Conservation (phyloP, 1,139 yeast species). For the Candida sp. region DNA sequence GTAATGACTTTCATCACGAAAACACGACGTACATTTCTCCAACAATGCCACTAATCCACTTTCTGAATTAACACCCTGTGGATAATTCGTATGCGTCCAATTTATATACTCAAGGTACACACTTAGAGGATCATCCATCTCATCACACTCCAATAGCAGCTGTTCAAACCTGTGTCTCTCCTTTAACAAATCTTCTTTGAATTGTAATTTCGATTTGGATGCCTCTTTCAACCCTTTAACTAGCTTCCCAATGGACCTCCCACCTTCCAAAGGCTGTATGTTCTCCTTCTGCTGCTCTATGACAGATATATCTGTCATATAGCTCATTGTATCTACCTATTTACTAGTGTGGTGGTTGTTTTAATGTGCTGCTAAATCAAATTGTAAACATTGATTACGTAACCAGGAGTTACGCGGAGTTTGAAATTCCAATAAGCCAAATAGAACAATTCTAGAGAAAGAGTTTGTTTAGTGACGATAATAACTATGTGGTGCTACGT, state of each 20-base stretch:
- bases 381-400: not conserved
- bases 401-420: not conserved
- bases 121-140: constrained; percentile 80
- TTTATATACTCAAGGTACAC: constrained; percentile 65
- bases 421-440: not conserved
- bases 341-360: not conserved
- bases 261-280: constrained; percentile 64
- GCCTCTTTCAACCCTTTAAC: constrained; percentile 37
- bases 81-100: constrained; percentile 68
- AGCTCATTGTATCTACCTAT: constrained; percentile 3
- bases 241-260: constrained; percentile 65
- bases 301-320: constrained; percentile 38
- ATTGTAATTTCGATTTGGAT: constrained; percentile 11
- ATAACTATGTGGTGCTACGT: not conserved
- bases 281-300: constrained; percentile 81
- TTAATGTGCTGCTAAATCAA: not conserved
- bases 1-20: constrained; percentile 63
- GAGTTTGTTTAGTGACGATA: not conserved
- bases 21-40: constrained; percentile 70
- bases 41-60: constrained; percentile 66
- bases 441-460: not conserved
- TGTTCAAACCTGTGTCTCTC: constrained; percentile 45
- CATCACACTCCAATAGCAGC: constrained; percentile 44
- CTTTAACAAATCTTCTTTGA: constrained; percentile 20
- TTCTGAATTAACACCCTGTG: constrained; percentile 64